Base-by-base conservation (phyloP, 768 basidiomycete species). In the Termitomyces sp. region DNA sequence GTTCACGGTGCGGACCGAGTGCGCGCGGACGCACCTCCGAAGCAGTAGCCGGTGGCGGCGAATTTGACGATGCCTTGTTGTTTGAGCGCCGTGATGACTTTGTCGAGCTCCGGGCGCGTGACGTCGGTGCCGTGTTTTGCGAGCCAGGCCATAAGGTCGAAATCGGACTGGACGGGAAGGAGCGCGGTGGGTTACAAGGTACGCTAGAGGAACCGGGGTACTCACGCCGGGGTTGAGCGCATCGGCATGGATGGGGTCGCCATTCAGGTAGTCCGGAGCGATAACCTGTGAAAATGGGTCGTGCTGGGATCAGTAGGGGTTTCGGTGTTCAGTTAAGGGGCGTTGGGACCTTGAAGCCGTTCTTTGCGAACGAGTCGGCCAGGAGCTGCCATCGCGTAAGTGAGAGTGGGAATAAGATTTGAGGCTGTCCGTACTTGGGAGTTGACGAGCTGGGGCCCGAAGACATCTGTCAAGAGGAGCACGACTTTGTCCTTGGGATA, bases 41-140 rank as follows among this genome's bases (percentile, higher is more conserved):
- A 85, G 73, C 90, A 92, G 74, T 84, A 90, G 3, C 86, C 87
- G 5, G 80, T 79, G 0, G 84, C 82, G 0, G 73, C 87, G 56
- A 91, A 78, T 7, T 67, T 67, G 1, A 74, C 82, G 22, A 90
- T 73, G 2, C 88, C 89, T 59, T 80, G 64, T 33, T 70, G 79
- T 66, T 83, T 85, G 59, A 92, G 77, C 0, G 74, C 80, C 4
- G 66, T 69, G 33, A 88, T 75, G 45, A 87, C 81, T 50, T 78
- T 81, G 70, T 88, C 78, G 28, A 88, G 60, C 3, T 64, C 13
- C 1, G 83, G 82, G 13, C 81, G 80, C 1, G 80, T 81, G 12
- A 65, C 37, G 0, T 65, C 74, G 16, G 60, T 26, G 7, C 65
- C 66, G 59, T 87, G 86, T 0, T 62, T 72, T 4, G 36, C 41